A percentile compares a stretch with the other conserved stretches of the same genome.
phyloP scores from a whole-genome alignment of 352 stramenopile species.

The Globisporangium spinosum region DNA sequence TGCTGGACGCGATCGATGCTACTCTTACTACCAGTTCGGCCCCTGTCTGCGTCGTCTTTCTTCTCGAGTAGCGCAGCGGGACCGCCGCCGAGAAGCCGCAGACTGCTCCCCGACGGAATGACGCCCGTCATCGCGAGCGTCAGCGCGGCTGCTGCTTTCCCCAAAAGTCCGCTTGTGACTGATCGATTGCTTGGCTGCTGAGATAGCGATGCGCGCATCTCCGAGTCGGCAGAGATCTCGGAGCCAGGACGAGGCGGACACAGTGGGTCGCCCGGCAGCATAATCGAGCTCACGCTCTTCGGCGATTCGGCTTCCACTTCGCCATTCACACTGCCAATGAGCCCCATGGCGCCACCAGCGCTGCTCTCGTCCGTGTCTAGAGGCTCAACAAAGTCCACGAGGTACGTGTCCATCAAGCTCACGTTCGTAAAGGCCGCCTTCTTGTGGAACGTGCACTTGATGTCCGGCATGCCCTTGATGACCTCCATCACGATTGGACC shows the following conservation, averaged over 20 bases:
- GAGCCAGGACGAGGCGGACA: not conserved
- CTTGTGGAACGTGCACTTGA: conserved; percentile 79
- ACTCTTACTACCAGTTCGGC: not conserved
- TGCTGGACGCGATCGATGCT: conserved; percentile 2
- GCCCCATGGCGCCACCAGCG: not conserved
- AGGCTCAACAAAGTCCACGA: conserved; percentile 74
- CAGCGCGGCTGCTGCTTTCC: not conserved
- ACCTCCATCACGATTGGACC: conserved; percentile 78
- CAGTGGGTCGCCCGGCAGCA: conserved; percentile 1
- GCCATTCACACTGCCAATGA: conserved; percentile 25
- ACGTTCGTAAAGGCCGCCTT: conserved; percentile 82
- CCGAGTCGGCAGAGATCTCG: not conserved
- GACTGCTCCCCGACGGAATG: not conserved
- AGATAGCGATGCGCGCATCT: conserved; percentile 12
- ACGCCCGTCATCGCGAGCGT: not conserved
- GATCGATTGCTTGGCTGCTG: conserved; percentile 14
- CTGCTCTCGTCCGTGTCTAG: conserved; percentile 13
- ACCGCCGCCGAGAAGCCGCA: not conserved
- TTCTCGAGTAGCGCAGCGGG: not conserved
- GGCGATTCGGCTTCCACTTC: conserved; percentile 18
- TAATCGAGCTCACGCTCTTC: conserved; percentile 18
- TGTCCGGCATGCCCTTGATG: conserved; percentile 81
- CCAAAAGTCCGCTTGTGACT: not conserved
- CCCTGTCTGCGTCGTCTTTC: conserved; percentile 1
- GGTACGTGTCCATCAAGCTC: conserved; percentile 79